Evolutionary conservation across 331 rosid genomes (phyloP).

Genomic region (Prunus yedoensis): DNA sequence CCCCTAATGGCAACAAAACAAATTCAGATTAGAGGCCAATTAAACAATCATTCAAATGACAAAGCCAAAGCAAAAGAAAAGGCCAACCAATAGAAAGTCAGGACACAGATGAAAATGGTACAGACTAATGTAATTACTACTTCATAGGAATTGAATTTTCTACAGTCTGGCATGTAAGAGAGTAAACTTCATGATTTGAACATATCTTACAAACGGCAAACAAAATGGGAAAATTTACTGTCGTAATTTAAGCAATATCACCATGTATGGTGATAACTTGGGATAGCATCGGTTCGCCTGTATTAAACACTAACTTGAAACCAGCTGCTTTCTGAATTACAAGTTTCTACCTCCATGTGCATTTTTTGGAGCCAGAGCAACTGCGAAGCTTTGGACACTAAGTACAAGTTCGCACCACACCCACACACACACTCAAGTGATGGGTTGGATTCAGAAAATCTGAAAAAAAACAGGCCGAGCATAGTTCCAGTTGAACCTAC

Average conservation of each 20-base stretch:
- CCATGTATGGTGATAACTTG: not conserved
- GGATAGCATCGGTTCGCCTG: not conserved
- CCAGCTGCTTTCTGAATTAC: not conserved
- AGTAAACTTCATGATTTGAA: no score
- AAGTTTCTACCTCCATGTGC: not conserved
- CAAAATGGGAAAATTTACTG: not conserved
- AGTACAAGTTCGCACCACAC: not conserved
- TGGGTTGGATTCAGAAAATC: constrained; percentile 1
- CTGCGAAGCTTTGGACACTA: not conserved
- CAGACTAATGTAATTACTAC: not conserved
- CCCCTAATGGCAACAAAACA: constrained; percentile 42
- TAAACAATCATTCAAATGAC: not conserved
- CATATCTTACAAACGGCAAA: not conserved
- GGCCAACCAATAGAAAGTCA: not conserved
- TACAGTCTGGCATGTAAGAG: not conserved
- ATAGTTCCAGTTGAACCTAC: not conserved
- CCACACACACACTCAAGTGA: not conserved
- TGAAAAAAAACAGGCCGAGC: not conserved
- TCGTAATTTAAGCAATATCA: not conserved
- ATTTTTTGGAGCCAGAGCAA: not conserved
- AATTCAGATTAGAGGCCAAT: constrained; percentile 9
- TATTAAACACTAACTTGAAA: not conserved
- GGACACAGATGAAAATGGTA: not conserved
- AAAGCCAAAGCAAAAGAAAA: not conserved
- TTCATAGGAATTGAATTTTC: not conserved